These are phyloP conservation scores for Irpex sp. DNA, from an alignment of 1,284 basidiomycete genomes.

Conservation along the genomic window DNA sequence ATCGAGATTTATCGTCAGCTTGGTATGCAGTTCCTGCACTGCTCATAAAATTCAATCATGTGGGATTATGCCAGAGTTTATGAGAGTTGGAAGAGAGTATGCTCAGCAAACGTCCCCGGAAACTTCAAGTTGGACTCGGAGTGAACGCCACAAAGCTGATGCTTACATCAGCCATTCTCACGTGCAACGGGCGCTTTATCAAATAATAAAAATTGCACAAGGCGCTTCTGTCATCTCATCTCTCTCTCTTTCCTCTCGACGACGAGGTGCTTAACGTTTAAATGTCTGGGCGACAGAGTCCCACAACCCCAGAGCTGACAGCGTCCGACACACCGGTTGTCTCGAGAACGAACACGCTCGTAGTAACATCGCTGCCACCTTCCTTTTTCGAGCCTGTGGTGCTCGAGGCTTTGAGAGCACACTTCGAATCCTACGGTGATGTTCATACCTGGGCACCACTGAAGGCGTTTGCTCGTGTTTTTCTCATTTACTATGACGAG, in stretches of 20 bases:
- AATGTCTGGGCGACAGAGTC: background rate
- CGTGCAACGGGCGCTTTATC: background rate
- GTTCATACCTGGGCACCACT: slow-evolving; percentile 88
- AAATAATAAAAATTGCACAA: background rate
- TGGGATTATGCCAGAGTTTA: background rate
- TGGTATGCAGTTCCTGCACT: background rate
- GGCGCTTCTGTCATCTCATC: background rate
- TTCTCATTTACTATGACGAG: slow-evolving; percentile 73
- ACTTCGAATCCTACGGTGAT: slow-evolving; percentile 72
- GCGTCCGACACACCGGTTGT: background rate
- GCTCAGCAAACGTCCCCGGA: background rate
- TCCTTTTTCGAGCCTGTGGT: slow-evolving; percentile 65
- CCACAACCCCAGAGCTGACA: background rate
- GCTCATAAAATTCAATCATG: background rate
- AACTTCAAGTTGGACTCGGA: background rate
- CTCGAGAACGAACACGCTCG: slow-evolving; percentile 31
- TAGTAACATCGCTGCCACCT: slow-evolving; percentile 30
- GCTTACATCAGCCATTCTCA: background rate
- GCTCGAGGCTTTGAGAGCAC: slow-evolving; percentile 59
- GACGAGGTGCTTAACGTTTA: slow-evolving; percentile 5
- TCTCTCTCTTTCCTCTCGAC: slow-evolving; percentile 11
- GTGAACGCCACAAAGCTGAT: background rate
- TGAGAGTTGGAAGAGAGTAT: too few species aligned
- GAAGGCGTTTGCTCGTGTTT: slow-evolving; percentile 74
- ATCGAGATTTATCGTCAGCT: background rate